Evolutionary conservation across 257 asterid species (phyloP).

Genomic region (Petrea volubilis): DNA sequence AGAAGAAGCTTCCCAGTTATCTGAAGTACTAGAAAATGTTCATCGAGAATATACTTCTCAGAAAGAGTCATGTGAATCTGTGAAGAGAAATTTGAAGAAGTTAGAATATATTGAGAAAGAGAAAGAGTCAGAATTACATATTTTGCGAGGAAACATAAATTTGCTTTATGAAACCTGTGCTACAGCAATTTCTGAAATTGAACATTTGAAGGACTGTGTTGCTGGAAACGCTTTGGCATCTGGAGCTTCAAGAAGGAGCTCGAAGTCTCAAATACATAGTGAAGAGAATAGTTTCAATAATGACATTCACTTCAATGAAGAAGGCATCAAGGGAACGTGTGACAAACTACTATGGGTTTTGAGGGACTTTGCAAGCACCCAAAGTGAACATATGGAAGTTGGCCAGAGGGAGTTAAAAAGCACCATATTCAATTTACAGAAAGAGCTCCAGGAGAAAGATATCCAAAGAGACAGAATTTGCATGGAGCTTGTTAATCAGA

Average conservation of each 20-base stretch:
- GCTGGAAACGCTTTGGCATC: conserved; percentile 41
- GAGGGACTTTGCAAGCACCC: conserved; percentile 60
- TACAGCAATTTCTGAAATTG: conserved; percentile 58
- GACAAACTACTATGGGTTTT: conserved; percentile 53
- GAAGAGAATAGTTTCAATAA: conserved; percentile 34
- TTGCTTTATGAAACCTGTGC: conserved; percentile 67
- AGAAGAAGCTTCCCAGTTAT: conserved; percentile 57
- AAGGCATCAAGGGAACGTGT: conserved; percentile 43
- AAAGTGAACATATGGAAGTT: conserved; percentile 57
- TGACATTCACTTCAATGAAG: conserved; percentile 43
- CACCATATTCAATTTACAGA: conserved; percentile 70
- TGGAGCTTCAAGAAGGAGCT: conserved; percentile 37
- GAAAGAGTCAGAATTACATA: conserved; percentile 66
- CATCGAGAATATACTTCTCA: conserved; percentile 51
- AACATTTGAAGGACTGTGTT: conserved; percentile 49
- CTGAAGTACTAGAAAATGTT: conserved; percentile 51
- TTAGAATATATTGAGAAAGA: conserved; percentile 55
- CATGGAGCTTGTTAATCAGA: conserved; percentile 82
- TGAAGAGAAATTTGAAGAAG: conserved; percentile 47
- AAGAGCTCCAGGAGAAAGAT: conserved; percentile 92
- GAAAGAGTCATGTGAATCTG: conserved; percentile 53
- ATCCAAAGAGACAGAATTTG: conserved; percentile 78
- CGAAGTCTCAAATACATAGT: conserved; percentile 33
- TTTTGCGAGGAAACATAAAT: conserved; percentile 45
- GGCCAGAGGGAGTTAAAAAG: conserved; percentile 75